Evolutionary conservation across 441 rosid genomes (phyloP), one percentile per base, ranked within the genome.

Genomic region (Aleurites moluccanus): DNA sequence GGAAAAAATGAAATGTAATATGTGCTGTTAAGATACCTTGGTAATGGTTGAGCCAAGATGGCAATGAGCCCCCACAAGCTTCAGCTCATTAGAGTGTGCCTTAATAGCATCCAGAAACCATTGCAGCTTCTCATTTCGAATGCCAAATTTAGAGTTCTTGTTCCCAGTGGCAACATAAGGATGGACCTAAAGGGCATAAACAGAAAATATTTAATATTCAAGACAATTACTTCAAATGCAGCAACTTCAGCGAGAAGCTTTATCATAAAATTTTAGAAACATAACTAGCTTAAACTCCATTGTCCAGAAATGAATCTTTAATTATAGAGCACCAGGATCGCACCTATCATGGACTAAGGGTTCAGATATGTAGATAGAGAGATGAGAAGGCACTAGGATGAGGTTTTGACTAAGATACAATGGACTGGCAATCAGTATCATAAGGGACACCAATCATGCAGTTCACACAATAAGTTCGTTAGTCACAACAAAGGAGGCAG

Each of bases 31-130:
- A 72, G 62, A 52, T 80, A 93, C 99, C 96, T 96, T 93, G 78
- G 98, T 96, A 78, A 93, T 96, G 63, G 99, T 96, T 50, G 98
- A 96, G 67, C 99, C 98, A 57, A 93, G 93, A 92, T 96, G 99
- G 83, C 99, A 96, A 81, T 96, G 98, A 23, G 91, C 97, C 33
- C 98, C 98, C 10, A 90, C 98, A 81, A 96, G 98, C 87, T 92
- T 91, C 73, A 96, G 87, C 86, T 96, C 98, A 10, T 84, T 80
- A 42, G 95, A 90, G 75, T 96, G 96, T 67, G 96, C 92, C 84
- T 92, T 93, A 28, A 93, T 92, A 80, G 91, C 87, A 83, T 96
- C 98, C 52, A 96, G 86, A 90, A 96, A 96, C 98, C 98, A 96
- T 76, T 91, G 98, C 86, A 96, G 84, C 84, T 94, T 96, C 89